Evolutionary conservation across 2,329 filamentous ascomycete genomes (phyloP).

Genomic region (Neofusicoccum ribis): DNA sequence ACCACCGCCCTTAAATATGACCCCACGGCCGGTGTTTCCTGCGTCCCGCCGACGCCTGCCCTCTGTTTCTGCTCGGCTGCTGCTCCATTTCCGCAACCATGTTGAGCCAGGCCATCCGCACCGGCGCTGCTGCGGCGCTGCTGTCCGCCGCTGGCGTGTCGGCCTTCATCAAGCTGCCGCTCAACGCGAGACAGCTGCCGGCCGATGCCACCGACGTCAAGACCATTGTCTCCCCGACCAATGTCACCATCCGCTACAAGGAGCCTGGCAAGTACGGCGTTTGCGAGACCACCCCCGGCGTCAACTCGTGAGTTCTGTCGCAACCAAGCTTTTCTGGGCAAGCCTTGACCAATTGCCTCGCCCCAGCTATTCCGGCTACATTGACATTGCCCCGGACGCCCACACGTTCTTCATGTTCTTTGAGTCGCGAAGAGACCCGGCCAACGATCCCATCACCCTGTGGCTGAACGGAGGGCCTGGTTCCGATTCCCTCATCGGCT

Average conservation of each 20-base stretch:
- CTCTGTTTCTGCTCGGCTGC: not conserved
- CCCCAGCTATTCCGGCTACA: conserved; percentile 45
- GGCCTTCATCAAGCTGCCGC: conserved; percentile 12
- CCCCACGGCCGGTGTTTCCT: not conserved
- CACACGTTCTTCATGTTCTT: conserved; percentile 54
- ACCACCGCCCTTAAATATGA: not conserved
- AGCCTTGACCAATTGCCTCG: not conserved
- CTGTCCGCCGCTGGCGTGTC: not conserved
- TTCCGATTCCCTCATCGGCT: conserved; percentile 54
- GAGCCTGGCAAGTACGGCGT: conserved; percentile 50
- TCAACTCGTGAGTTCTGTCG: conserved; percentile 39
- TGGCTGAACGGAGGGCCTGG: conserved; percentile 59
- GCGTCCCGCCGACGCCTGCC: not conserved
- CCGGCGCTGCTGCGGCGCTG: not conserved
- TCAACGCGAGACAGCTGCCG: conserved; percentile 30
- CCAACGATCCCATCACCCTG: conserved; percentile 49
- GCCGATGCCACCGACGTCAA: conserved; percentile 46
- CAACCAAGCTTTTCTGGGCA: not conserved
- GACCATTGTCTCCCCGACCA: conserved; percentile 46
- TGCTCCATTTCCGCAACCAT: not conserved
- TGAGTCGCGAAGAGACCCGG: conserved; percentile 50
- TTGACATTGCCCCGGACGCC: conserved; percentile 38
- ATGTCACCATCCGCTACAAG: conserved; percentile 52
- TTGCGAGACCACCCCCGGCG: conserved; percentile 55
- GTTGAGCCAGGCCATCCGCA: not conserved